Percentiles rank a stretch among this genome's conserved stretches.
These are phyloP conservation scores for Thalassiosira sp. DNA, from an alignment of 352 stramenopile genomes.

Conservation along the genomic window DNA sequence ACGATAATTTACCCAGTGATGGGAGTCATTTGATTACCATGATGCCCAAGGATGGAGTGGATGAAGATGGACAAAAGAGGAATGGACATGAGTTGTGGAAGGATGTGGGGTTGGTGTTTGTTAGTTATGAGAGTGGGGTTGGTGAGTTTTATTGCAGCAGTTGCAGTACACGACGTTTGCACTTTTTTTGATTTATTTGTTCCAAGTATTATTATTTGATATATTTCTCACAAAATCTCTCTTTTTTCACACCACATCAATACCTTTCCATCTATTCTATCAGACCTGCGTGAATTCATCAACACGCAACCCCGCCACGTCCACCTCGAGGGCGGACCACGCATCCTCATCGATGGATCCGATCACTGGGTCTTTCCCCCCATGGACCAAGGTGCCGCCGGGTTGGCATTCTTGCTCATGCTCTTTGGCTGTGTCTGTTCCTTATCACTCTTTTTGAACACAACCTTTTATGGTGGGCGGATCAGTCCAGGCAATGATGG, in stretches of 20 bases:
- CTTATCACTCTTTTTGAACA: slow-evolving; percentile 37
- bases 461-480: not conserved
- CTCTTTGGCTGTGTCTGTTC: slow-evolving; percentile 51
- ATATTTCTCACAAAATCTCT: too few relatives aligned
- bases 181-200: not conserved
- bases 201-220: not conserved
- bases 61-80: not conserved
- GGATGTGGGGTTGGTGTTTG: slow-evolving; percentile 48
- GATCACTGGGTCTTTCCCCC: slow-evolving; percentile 34
- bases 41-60: slow-evolving; percentile 27
- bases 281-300: slow-evolving; percentile 36
- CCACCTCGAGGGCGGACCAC: slow-evolving; percentile 15
- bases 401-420: slow-evolving; percentile 39
- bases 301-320: slow-evolving; percentile 8
- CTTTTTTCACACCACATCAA: not conserved
- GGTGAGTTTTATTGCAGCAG: slow-evolving; percentile 21
- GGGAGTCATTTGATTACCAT: slow-evolving; percentile 44
- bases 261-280: not conserved
- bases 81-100: slow-evolving; percentile 26
- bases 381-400: slow-evolving; percentile 14
- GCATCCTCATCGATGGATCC: slow-evolving; percentile 44
- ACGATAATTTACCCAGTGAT: slow-evolving; percentile 49
- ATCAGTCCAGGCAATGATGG: not conserved
- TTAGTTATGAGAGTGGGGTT: slow-evolving; percentile 45
- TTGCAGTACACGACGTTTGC: not conserved